phyloP scores from a whole-genome alignment of 495 filamentous ascomycete genomes.

The Evernia prunastri region DNA sequence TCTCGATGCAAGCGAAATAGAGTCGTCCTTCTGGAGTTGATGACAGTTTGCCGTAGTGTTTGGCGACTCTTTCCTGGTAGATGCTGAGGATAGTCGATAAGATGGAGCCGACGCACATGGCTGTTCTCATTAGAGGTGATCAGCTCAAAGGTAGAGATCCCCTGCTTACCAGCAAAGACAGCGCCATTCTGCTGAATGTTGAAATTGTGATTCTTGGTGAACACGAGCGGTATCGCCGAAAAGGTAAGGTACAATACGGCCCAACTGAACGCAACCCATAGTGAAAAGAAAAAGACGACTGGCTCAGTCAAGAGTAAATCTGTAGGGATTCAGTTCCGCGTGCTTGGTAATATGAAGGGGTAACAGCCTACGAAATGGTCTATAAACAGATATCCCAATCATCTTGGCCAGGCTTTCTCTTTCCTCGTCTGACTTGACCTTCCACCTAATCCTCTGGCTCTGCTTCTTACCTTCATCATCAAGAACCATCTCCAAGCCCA shows the following conservation, averaged over 20 bases:
- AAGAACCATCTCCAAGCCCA: conserved; percentile 49
- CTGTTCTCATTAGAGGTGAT: conserved; percentile 22
- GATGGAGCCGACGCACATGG: conserved; percentile 62
- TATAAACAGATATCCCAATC: conserved; percentile 67
- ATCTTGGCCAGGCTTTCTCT: conserved; percentile 60
- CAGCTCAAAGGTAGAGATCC: background rate
- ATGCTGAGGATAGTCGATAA: conserved; percentile 68
- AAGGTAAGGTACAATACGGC: conserved; percentile 83
- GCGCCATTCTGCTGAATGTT: conserved; percentile 58
- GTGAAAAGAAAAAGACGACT: conserved; percentile 89
- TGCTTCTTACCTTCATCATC: conserved; percentile 31
- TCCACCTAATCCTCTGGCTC: conserved; percentile 68
- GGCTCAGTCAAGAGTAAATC: conserved; percentile 82
- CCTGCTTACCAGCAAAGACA: conserved; percentile 58
- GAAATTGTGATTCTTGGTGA: conserved; percentile 63
- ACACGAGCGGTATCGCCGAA: conserved; percentile 70
- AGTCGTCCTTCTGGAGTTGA: conserved; percentile 70
- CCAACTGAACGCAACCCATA: conserved; percentile 90
- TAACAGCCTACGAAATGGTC: conserved; percentile 63
- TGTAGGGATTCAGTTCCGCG: conserved; percentile 21
- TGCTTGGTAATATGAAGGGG: background rate
- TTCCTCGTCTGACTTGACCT: conserved; percentile 77
- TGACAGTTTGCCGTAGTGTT: conserved; percentile 37
- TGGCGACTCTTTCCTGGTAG: conserved; percentile 57
- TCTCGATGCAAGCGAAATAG: conserved; percentile 74